A percentile compares a stretch with the other conserved stretches of the same genome.
phyloP scores from a whole-genome alignment of 208 protist genomes.

The Willaertia magna region DNA sequence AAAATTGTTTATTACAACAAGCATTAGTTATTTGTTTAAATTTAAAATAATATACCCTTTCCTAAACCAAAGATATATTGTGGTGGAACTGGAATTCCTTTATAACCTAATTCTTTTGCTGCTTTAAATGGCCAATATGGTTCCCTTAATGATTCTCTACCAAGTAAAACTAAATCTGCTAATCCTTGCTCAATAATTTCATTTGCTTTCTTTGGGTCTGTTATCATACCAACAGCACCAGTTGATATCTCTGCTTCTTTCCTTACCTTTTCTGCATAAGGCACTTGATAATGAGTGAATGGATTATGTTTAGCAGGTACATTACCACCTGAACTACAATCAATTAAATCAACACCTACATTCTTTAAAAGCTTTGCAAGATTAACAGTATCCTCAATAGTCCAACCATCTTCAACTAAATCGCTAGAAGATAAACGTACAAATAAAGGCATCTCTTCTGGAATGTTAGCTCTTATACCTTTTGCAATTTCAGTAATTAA shows the following conservation, averaged over 20 bases:
- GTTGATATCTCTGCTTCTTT: not conserved
- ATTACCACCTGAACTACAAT: constrained; percentile 24
- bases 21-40: too few species aligned
- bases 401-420: constrained; percentile 26
- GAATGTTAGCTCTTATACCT: constrained; percentile 10
- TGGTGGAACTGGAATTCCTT: constrained; percentile 16
- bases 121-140: constrained; percentile 30
- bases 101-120: constrained; percentile 19
- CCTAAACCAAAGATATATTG: constrained; percentile 29
- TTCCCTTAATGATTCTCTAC: constrained; percentile 20
- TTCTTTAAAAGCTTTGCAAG: constrained; percentile 19
- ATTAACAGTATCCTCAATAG: constrained; percentile 22
- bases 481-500: constrained; percentile 23
- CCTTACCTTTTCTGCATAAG: constrained; percentile 24
- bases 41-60: too few species aligned
- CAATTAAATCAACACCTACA: constrained; percentile 27
- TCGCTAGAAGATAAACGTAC: constrained; percentile 13
- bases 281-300: constrained; percentile 20
- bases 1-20: too few species aligned
- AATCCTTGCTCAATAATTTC: constrained; percentile 18
- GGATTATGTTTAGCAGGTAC: not conserved
- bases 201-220: constrained; percentile 5
- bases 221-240: constrained; percentile 30
- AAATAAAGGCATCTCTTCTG: constrained; percentile 16
- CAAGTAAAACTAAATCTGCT: constrained; percentile 24